Evolutionary conservation across 352 stramenopile species (phyloP).

Genomic region (Phytopythium montanum): DNA sequence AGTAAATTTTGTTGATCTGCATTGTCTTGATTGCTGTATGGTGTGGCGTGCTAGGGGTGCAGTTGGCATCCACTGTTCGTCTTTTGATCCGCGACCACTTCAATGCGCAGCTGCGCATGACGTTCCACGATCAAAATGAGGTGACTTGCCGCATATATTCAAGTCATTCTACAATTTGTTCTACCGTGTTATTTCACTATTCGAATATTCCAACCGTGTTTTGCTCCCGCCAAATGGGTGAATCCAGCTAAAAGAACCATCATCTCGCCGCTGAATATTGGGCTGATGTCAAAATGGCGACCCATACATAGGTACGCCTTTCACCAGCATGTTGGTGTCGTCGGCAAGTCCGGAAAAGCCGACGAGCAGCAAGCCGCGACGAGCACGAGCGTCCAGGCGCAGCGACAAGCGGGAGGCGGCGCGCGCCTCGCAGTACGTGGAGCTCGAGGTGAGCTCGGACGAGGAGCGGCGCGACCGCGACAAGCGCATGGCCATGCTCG

Average conservation of each 20-base stretch:
- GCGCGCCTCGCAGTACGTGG: constrained; percentile 14
- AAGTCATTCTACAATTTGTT: no score
- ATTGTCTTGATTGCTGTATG: background rate
- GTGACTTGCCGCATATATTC: no score
- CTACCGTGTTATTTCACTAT: background rate
- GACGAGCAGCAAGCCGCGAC: background rate
- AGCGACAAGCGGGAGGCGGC: constrained; percentile 7
- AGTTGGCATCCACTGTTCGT: background rate
- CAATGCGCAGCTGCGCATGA: background rate
- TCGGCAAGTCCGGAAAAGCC: no score
- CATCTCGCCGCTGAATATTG: no score
- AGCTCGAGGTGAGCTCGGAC: constrained; percentile 29
- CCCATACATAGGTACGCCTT: no score
- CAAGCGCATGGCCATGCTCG: constrained; percentile 17
- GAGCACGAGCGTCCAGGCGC: constrained; percentile 4
- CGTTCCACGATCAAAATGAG: background rate
- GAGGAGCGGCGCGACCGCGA: constrained; percentile 20
- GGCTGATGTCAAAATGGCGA: no score
- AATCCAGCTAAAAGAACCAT: no score
- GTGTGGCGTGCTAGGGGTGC: background rate
- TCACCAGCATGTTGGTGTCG: no score
- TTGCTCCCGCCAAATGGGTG: no score
- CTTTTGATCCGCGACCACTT: background rate
- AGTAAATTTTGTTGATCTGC: background rate
- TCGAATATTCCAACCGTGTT: background rate